phyloP scores from a whole-genome alignment of 768 basidiomycete genomes.

The Suillus spraguei region DNA sequence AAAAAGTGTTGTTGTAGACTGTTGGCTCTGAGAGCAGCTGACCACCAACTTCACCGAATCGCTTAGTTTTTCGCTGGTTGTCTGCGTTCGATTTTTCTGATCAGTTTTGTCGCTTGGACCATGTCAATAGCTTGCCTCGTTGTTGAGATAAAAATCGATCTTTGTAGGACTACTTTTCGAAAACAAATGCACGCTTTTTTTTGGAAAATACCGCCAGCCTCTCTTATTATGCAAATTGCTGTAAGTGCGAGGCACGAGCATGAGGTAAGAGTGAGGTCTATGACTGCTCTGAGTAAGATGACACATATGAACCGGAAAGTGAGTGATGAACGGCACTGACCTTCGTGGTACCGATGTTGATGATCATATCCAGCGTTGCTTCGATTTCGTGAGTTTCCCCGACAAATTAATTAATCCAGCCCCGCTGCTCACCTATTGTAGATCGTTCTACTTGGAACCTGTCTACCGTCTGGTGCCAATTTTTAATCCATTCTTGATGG shows the following conservation, averaged over 20 bases:
- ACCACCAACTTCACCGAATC: too few relatives aligned
- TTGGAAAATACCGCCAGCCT: too few relatives aligned
- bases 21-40: too few relatives aligned
- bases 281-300: background rate
- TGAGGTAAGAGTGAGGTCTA: background rate
- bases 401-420: background rate
- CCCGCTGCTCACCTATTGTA: constrained; percentile 24
- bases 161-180: too few relatives aligned
- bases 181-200: too few relatives aligned
- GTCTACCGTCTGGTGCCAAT: constrained; percentile 86
- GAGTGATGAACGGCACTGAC: constrained; percentile 30
- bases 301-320: constrained; percentile 75
- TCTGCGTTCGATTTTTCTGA: too few relatives aligned
- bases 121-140: too few relatives aligned
- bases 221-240: too few relatives aligned
- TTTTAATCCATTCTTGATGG: constrained; percentile 87
- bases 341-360: background rate
- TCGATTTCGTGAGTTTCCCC: constrained; percentile 74
- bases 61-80: too few relatives aligned
- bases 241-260: background rate
- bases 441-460: constrained; percentile 85
- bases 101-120: too few relatives aligned
- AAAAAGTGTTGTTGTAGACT: too few relatives aligned
- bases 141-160: too few relatives aligned
- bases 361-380: constrained; percentile 55